Base-by-base conservation (phyloP, 805 yeast species). In the Nakazawaea siamensis region DNA sequence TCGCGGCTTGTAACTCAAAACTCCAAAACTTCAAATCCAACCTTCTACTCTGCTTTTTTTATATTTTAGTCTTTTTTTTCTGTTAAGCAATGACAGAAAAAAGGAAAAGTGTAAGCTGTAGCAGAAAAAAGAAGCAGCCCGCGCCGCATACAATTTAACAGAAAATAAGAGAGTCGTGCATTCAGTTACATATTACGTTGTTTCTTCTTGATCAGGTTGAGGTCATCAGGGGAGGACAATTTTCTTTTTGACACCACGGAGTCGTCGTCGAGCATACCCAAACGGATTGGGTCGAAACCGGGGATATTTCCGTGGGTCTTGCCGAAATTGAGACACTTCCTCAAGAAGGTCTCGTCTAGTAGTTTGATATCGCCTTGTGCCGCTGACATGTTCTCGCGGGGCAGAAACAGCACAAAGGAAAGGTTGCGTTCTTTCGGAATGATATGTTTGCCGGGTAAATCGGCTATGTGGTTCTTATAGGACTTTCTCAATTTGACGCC, bases 401-500 rank as follows among this genome's bases (percentile, higher is more conserved):
- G 73, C 2, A 54, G 59, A 30, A 58, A 57, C 2, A 58, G 66
- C 3, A 62, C 42, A 5, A 58, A 59, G 1, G 69, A 58, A 10
- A 66, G 48, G 2, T 57, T 52, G 25, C 63, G 44, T 8, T 58
- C 66, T 4, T 57, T 66, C n/a, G 84, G 82, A 27, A 81, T 75
- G 24, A 64, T 65, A 45, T 77, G 84, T 50, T 78, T 80, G 2
- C 88, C 97, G 0, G 95, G 83, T 19, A 92, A 62, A 46, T 88
- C 97, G 25, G 71, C 66, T 11, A 92, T 81, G 53, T 90, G 97
- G 44, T 88, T 87, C 55, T 92, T 92, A 60, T 92, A 92, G 0
- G 97, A 86, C 58, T 92, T 92, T 48, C 98, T 70, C 37, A 92
- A 69, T 58, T 92, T 92, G 25, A 87, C 87, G 36, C 95, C 96